Conservation (phyloP, 169 alveolate genomes). For the Eimeria sp. region DNA sequence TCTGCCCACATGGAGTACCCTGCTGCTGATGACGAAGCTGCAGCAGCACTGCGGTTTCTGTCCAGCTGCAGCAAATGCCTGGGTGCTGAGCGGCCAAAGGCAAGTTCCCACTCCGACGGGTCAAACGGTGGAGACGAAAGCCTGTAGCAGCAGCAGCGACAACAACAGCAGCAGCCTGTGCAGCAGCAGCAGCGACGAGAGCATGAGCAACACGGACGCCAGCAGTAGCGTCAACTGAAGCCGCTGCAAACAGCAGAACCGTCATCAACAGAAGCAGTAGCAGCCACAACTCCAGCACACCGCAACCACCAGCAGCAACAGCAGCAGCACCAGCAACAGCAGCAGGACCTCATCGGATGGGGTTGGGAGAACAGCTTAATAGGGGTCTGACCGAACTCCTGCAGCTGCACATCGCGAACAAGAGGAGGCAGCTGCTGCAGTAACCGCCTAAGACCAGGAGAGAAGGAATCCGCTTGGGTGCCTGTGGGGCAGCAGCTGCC, state of each 20-base stretch:
- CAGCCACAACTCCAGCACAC: background rate
- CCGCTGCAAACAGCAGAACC: background rate
- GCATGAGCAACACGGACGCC: background rate
- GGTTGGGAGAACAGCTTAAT: constrained; percentile 91
- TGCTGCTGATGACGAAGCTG: constrained; percentile 10
- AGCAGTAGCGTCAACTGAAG: background rate
- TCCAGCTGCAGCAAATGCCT: constrained; percentile 38
- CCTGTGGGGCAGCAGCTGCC: constrained; percentile 82
- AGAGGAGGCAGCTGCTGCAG: constrained; percentile 88
- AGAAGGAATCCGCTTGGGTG: constrained; percentile 6
- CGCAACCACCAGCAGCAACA: background rate
- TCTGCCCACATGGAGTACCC: constrained; percentile 77
- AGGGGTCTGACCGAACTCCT: constrained; percentile 96
- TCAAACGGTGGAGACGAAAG: constrained; percentile 77
- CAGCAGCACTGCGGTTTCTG: background rate
- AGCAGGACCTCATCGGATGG: constrained; percentile 88
- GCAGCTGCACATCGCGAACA: constrained; percentile 87
- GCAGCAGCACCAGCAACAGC: constrained; percentile 39
- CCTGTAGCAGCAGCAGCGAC: constrained; percentile 59
- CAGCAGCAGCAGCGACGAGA: background rate
- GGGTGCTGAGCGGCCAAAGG: constrained; percentile 54
- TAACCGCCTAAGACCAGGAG: constrained; percentile 47
- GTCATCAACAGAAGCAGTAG: background rate
- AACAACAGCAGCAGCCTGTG: background rate
- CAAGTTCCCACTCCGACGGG: constrained; percentile 65